These are phyloP conservation scores for Lenzites betulinus DNA, from an alignment of 768 basidiomycete genomes.

Conservation along the genomic window DNA sequence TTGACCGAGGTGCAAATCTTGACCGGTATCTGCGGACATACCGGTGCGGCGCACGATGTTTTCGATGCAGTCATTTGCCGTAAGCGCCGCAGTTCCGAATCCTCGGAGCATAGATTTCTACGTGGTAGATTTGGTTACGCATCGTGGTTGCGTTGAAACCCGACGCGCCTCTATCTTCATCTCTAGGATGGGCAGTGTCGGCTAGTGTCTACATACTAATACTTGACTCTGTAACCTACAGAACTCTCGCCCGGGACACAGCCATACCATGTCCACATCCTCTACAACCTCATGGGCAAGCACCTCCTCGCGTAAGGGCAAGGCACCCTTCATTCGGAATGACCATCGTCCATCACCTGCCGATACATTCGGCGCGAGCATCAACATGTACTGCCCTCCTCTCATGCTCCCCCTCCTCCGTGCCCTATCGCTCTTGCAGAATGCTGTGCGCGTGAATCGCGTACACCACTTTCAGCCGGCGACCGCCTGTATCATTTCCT, in stretches of 20 bases:
- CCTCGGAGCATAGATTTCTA: background rate
- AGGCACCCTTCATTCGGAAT: conserved; percentile 35
- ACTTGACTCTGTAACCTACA: background rate
- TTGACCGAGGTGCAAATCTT: background rate
- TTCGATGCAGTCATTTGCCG: background rate
- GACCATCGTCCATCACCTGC: conserved; percentile 49
- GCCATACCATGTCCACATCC: conserved; percentile 50
- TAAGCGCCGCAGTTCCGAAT: background rate
- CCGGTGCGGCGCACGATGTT: background rate
- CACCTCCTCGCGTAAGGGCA: conserved; percentile 37
- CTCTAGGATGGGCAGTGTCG: too few relatives aligned
- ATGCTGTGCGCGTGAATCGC: conserved; percentile 77
- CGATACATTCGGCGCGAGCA: conserved; percentile 48
- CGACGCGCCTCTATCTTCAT: background rate
- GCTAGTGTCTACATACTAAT: background rate
- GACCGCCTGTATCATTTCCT: conserved; percentile 92
- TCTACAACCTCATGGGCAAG: conserved; percentile 57
- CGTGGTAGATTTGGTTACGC: background rate
- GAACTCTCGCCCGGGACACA: conserved; percentile 46
- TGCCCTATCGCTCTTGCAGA: conserved; percentile 82
- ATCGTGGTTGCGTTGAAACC: background rate
- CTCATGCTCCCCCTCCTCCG: conserved; percentile 85
- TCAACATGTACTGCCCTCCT: conserved; percentile 64
- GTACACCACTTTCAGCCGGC: conserved; percentile 89
- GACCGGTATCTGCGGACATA: background rate